Conservation (phyloP, 1,284 basidiomycete species). For the Neotropicomus parvogracilis region DNA sequence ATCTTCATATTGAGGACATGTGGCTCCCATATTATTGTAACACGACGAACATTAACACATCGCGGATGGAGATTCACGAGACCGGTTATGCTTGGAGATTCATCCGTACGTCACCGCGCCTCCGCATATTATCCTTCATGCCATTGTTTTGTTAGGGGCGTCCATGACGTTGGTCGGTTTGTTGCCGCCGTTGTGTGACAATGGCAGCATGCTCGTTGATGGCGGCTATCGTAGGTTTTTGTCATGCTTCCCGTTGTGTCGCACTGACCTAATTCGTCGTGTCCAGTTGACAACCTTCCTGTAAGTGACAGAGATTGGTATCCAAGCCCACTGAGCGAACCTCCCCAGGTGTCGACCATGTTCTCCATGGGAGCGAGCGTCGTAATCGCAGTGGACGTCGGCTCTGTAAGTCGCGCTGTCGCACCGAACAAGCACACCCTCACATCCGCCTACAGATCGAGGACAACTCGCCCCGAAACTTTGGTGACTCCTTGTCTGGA, state of each 20-base stretch:
- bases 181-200: slow-evolving; percentile 91
- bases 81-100: slow-evolving; percentile 93
- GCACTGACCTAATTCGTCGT: slow-evolving; percentile 5
- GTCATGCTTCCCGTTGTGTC: not conserved
- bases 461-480: slow-evolving; percentile 92
- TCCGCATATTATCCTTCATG: not conserved
- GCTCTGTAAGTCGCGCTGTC: slow-evolving; percentile 56
- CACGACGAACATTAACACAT: slow-evolving; percentile 97
- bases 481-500: slow-evolving; percentile 94
- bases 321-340: not conserved
- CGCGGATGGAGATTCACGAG: slow-evolving; percentile 95
- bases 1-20: slow-evolving; percentile 97
- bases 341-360: slow-evolving; percentile 80
- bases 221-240: slow-evolving; percentile 79
- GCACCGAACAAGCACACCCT: not conserved
- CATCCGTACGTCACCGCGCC: slow-evolving; percentile 55
- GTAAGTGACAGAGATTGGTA: slow-evolving; percentile 38
- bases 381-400: slow-evolving; percentile 96
- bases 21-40: slow-evolving; percentile 99
- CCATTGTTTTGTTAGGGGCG: slow-evolving; percentile 53
- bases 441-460: slow-evolving; percentile 55
- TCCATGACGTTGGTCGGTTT: slow-evolving; percentile 98
- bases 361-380: slow-evolving; percentile 86
- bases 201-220: slow-evolving; percentile 92
- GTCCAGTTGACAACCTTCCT: slow-evolving; percentile 84